These are phyloP conservation scores for Leavenworthia alabamica DNA, from an alignment of 345 rosid genomes.

Conservation along the genomic window DNA sequence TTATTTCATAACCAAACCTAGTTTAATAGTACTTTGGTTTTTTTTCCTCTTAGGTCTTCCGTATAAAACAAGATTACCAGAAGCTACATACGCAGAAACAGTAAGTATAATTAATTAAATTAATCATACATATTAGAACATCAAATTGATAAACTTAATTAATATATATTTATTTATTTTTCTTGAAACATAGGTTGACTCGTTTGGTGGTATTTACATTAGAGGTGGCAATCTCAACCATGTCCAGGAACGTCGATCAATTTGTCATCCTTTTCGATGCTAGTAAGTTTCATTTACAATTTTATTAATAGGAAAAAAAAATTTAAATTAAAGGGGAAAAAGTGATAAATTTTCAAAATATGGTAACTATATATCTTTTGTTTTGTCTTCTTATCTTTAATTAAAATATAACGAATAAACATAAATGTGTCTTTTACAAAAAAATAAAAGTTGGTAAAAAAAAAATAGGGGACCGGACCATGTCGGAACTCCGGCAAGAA, in stretches of 20 bases:
- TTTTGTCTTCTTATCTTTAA: not conserved
- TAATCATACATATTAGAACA: not conserved
- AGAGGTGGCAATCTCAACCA: constrained; percentile 83
- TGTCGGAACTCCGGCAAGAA: constrained; percentile 33
- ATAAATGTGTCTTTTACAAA: not conserved
- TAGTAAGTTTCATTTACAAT: constrained; percentile 45
- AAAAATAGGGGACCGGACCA: constrained; percentile 22
- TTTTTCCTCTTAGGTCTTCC: constrained; percentile 54
- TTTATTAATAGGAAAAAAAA: not conserved
- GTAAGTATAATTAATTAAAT: constrained; percentile 36
- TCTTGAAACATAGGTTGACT: constrained; percentile 43
- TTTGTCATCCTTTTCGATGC: constrained; percentile 90
- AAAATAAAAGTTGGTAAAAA: not conserved
- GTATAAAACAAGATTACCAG: constrained; percentile 86
- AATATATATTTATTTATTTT: not conserved
- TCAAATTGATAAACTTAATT: not conserved
- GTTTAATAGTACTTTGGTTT: not conserved
- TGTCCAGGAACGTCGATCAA: constrained; percentile 73
- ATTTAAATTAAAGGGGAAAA: constrained; percentile 2
- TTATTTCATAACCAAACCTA: not conserved
- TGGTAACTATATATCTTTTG: not conserved
- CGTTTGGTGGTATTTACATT: constrained; percentile 86
- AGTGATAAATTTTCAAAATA: not conserved
- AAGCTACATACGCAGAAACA: constrained; percentile 74
- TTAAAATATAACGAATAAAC: not conserved